These are phyloP conservation scores for Malus sylvestris DNA, from an alignment of 306 rosid genomes.

Conservation along the genomic window DNA sequence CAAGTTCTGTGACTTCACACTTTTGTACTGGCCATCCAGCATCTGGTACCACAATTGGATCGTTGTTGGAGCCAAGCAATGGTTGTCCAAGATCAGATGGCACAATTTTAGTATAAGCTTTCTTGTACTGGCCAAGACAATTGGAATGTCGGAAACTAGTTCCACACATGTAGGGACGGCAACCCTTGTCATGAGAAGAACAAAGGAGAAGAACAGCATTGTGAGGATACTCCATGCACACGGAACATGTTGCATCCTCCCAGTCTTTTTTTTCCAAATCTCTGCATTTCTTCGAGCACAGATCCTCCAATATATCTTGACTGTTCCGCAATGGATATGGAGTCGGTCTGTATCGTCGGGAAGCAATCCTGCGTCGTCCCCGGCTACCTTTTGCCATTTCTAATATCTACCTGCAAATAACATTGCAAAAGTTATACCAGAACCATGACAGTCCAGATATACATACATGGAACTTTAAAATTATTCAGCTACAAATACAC, in stretches of 20 bases:
- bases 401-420: constrained; percentile 35
- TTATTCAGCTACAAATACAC: neutral
- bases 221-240: constrained; percentile 97
- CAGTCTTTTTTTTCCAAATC: constrained; percentile 58
- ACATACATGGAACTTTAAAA: constrained; percentile 1
- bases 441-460: neutral
- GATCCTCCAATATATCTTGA: constrained; percentile 43
- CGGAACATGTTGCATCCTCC: constrained; percentile 91
- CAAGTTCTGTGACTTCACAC: constrained; percentile 48
- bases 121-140: constrained; percentile 93
- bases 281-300: constrained; percentile 61
- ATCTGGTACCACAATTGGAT: constrained; percentile 35
- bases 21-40: constrained; percentile 34
- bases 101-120: constrained; percentile 55
- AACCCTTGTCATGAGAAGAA: constrained; percentile 72
- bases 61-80: constrained; percentile 26
- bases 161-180: constrained; percentile 94
- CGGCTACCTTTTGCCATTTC: constrained; percentile 88
- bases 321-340: constrained; percentile 61
- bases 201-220: constrained; percentile 96
- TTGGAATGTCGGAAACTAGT: constrained; percentile 69
- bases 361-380: constrained; percentile 62
- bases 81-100: constrained; percentile 38
- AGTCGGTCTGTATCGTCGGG: constrained; percentile 54
- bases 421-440: constrained; percentile 4